Percentiles rank a stretch among this genome's conserved stretches.
Evolutionary conservation across 1,284 basidiomycete species (phyloP).

Genomic region (Erythrobasidium hasegawianum): DNA sequence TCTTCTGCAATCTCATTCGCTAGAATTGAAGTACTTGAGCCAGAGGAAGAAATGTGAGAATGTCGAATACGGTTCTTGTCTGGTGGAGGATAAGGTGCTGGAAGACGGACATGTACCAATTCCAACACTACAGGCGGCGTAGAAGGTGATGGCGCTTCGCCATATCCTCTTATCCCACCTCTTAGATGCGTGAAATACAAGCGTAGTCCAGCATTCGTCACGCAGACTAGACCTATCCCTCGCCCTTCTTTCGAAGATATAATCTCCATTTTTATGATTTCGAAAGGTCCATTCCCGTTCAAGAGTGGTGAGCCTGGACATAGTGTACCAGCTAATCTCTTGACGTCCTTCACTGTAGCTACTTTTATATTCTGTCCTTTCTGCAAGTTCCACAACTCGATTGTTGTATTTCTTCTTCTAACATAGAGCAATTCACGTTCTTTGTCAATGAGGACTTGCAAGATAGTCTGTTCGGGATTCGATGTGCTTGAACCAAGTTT

Average conservation of each 20-base stretch:
- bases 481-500: constrained; percentile 55
- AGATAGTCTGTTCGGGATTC: constrained; percentile 59
- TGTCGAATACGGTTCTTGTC: constrained; percentile 21
- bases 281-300: constrained; percentile 38
- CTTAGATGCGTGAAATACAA: constrained; percentile 64
- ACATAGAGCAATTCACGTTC: constrained; percentile 69
- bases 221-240: constrained; percentile 60
- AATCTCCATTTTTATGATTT: constrained; percentile 49
- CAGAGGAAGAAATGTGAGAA: constrained; percentile 2
- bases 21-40: constrained; percentile 49
- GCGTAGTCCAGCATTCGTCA: constrained; percentile 65
- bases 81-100: constrained; percentile 53
- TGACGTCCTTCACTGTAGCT: constrained; percentile 34
- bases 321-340: constrained; percentile 35
- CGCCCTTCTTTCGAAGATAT: constrained; percentile 50
- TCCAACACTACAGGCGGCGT: constrained; percentile 53
- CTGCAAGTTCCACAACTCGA: constrained; percentile 55
- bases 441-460: constrained; percentile 63
- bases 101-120: constrained; percentile 71
- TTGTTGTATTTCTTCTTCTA: constrained; percentile 63
- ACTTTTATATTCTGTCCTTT: constrained; percentile 26
- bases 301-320: constrained; percentile 38
- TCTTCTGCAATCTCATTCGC: constrained; percentile 62
- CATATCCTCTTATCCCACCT: constrained; percentile 44
- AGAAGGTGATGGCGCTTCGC: constrained; percentile 36